A percentile compares a stretch with the other conserved stretches of the same genome.
Evolutionary conservation across 73 alveolate species (phyloP).

Genomic region (Paraurostyla sp.): DNA sequence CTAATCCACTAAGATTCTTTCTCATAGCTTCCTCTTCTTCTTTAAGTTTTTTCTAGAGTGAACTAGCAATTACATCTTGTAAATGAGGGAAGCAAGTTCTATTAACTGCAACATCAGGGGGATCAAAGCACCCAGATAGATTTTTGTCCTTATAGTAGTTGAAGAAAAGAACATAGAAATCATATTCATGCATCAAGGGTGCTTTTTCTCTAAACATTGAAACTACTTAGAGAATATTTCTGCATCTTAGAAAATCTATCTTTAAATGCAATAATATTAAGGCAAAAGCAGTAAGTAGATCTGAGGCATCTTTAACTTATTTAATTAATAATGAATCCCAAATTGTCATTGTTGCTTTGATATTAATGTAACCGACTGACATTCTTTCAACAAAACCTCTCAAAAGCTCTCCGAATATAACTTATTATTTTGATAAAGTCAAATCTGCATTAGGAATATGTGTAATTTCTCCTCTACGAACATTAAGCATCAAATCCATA

Average conservation of each 20-base stretch:
- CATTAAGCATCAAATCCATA: conserved; percentile 65
- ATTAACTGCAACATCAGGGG: conserved; percentile 37
- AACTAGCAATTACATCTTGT: conserved; percentile 45
- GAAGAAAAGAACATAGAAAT: conserved; percentile 36
- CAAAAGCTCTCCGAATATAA: conserved; percentile 70
- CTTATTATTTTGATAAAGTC: conserved; percentile 56
- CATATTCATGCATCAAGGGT: conserved; percentile 64
- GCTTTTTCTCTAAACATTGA: conserved; percentile 59
- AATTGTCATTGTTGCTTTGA: conserved; percentile 42
- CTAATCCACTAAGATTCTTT: neutral
- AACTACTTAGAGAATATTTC: conserved; percentile 41
- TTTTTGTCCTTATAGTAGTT: conserved; percentile 53
- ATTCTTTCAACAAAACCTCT: conserved; percentile 59
- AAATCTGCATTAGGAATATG: conserved; percentile 64
- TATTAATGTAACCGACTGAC: conserved; percentile 59
- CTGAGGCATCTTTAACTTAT: neutral
- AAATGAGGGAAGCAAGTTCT: conserved; percentile 24
- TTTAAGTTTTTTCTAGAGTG: conserved; percentile 8
- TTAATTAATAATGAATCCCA: conserved; percentile 68
- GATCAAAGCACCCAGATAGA: neutral
- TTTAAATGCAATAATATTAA: conserved; percentile 27
- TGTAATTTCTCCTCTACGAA: conserved; percentile 49
- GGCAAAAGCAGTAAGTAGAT: conserved; percentile 60
- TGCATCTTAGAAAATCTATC: conserved; percentile 43
- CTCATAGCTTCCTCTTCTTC: conserved; percentile 39